Percentiles rank a stretch among this genome's conserved stretches.
These are phyloP conservation scores for Candida jianshihensis DNA, from an alignment of 805 yeast genomes.

Conservation along the genomic window DNA sequence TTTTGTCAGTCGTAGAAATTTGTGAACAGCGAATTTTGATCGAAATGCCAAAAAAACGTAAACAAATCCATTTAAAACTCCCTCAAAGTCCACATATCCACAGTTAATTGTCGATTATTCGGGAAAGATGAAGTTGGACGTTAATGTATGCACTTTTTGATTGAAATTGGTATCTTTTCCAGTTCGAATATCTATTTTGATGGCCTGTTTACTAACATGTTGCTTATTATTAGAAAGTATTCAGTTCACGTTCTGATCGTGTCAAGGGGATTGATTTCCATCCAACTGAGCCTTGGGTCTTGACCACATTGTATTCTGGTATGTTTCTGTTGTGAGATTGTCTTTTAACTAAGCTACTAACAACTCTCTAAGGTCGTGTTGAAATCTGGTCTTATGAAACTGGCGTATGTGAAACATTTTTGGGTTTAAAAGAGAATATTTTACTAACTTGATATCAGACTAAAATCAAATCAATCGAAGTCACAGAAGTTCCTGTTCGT, in stretches of 20 bases:
- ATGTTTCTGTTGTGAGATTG: slow-evolving; percentile 21
- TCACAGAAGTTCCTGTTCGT: slow-evolving; percentile 93
- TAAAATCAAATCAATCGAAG: slow-evolving; percentile 83
- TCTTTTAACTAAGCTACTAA: neutral
- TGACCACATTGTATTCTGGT: slow-evolving; percentile 87
- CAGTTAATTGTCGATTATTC: neutral
- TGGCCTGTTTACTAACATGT: slow-evolving; percentile 1
- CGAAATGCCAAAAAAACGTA: neutral
- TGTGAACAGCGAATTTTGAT: neutral
- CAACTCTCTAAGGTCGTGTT: slow-evolving; percentile 32
- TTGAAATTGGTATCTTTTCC: neutral
- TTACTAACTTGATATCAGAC: slow-evolving; percentile 26
- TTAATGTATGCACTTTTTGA: slow-evolving; percentile 14
- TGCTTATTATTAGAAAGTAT: slow-evolving; percentile 56
- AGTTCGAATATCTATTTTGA: neutral
- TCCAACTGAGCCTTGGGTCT: slow-evolving; percentile 95
- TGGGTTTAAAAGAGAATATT: no score
- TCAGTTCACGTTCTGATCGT: slow-evolving; percentile 89
- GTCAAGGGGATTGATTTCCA: slow-evolving; percentile 98
- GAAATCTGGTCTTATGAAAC: slow-evolving; percentile 96
- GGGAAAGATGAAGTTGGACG: slow-evolving; percentile 19
- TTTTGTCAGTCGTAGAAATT: no score
- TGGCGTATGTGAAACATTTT: slow-evolving; percentile 23
- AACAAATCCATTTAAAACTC: neutral
- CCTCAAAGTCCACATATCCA: neutral